A percentile compares a stretch with the other conserved stretches of the same genome.
Evolutionary conservation across 192 early-diverging fungal species (phyloP).

Genomic region (Backusella luteola): DNA sequence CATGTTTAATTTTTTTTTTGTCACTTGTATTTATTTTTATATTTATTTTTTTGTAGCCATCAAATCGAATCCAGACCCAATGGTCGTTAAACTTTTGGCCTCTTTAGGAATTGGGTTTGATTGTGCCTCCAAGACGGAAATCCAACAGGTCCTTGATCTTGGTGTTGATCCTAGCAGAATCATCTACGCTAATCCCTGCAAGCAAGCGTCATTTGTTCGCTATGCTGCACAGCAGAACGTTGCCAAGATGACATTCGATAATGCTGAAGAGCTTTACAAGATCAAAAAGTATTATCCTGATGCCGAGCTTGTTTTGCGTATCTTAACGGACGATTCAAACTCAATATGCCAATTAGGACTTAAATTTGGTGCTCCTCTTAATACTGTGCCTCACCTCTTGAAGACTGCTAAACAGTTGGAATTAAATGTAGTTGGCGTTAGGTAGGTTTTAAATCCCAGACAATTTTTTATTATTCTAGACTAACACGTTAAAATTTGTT

Average conservation of each 20-base stretch:
- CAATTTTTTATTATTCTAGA: background rate
- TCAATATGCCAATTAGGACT: constrained; percentile 89
- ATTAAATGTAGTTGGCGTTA: constrained; percentile 86
- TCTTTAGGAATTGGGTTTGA: constrained; percentile 91
- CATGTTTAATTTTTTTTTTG: constrained; percentile 7
- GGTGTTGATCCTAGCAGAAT: constrained; percentile 75
- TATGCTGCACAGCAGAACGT: constrained; percentile 78
- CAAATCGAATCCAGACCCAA: constrained; percentile 94
- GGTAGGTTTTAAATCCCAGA: constrained; percentile 18
- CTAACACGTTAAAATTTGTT: background rate
- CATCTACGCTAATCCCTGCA: constrained; percentile 90
- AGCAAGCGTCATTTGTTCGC: constrained; percentile 92
- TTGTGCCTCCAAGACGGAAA: constrained; percentile 95
- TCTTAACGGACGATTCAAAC: constrained; percentile 93
- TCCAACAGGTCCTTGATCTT: constrained; percentile 73
- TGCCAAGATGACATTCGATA: constrained; percentile 97
- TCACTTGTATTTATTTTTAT: background rate
- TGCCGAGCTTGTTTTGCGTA: constrained; percentile 89
- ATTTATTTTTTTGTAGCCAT: constrained; percentile 62
- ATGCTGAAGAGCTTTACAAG: constrained; percentile 96
- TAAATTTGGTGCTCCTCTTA: constrained; percentile 94
- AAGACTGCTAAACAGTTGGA: constrained; percentile 73
- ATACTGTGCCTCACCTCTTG: constrained; percentile 66
- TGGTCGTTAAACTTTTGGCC: constrained; percentile 79
- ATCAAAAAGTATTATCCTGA: constrained; percentile 78